A percentile compares a stretch with the other conserved stretches of the same genome.
phyloP scores from a whole-genome alignment of 2,329 filamentous ascomycete genomes.

The Penicillium vulpinum region DNA sequence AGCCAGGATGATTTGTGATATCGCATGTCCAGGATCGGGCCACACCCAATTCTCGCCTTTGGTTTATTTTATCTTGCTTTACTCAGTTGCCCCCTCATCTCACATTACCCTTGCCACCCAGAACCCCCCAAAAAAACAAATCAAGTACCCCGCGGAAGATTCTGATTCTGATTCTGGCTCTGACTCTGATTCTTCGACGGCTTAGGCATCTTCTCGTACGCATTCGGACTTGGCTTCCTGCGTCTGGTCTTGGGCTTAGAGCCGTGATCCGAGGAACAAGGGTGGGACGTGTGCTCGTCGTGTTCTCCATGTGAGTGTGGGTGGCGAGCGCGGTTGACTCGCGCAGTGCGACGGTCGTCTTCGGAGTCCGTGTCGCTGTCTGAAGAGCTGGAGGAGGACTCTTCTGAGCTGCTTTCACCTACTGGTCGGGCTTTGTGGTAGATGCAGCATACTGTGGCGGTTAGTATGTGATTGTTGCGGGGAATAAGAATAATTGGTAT shows the following conservation, averaged over 20 bases:
- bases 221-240: constrained; percentile 47
- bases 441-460: constrained; percentile 87
- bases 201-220: constrained; percentile 50
- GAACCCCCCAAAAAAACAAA: not conserved
- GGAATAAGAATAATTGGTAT: not conserved
- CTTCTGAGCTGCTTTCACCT: constrained; percentile 72
- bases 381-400: constrained; percentile 53
- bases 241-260: constrained; percentile 25
- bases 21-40: not conserved
- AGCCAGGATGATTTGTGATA: not conserved
- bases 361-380: constrained; percentile 50
- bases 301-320: constrained; percentile 21
- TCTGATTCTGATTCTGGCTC: constrained; percentile 8
- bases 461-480: not conserved
- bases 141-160: constrained; percentile 14
- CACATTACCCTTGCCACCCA: not conserved
- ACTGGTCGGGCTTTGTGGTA: constrained; percentile 83
- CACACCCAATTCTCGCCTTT: not conserved
- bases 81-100: not conserved
- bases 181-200: constrained; percentile 20
- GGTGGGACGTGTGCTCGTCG: constrained; percentile 19
- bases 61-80: no score
- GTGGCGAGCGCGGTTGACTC: constrained; percentile 5
- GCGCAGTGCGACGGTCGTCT: constrained; percentile 21
- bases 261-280: constrained; percentile 18